Evolutionary conservation across 2,329 filamentous ascomycete genomes (phyloP).

Genomic region (Phialocephala sp.): DNA sequence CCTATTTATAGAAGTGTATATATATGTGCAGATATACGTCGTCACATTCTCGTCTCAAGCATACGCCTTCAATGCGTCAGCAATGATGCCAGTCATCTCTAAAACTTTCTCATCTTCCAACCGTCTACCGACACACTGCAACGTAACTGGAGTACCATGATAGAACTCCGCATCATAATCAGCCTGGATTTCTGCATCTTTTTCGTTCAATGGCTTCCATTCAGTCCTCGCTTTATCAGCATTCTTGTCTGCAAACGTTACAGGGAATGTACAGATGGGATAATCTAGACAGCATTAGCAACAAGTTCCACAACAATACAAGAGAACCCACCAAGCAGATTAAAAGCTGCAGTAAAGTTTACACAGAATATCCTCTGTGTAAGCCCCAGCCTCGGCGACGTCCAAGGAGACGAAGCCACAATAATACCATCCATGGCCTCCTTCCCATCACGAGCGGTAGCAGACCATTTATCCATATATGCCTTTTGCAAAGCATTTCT

Average conservation of each 20-base stretch:
- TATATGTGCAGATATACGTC: background rate
- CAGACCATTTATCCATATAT: conserved; percentile 46
- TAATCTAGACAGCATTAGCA: conserved; percentile 38
- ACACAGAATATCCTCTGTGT: conserved; percentile 40
- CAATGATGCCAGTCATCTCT: conserved; percentile 46
- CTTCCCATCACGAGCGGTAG: conserved; percentile 41
- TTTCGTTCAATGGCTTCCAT: conserved; percentile 39
- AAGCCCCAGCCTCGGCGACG: conserved; percentile 43
- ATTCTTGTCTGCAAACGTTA: conserved; percentile 49
- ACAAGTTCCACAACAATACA: background rate
- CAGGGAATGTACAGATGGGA: conserved; percentile 48
- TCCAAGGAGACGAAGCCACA: conserved; percentile 43
- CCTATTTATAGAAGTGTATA: background rate
- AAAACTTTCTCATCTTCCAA: conserved; percentile 44
- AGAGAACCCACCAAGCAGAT: conserved; percentile 38
- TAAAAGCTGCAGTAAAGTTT: conserved; percentile 41
- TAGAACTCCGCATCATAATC: conserved; percentile 43
- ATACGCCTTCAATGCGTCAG: conserved; percentile 41
- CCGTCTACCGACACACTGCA: conserved; percentile 41
- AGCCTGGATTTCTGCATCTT: conserved; percentile 37
- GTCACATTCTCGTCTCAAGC: background rate
- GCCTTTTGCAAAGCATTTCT: conserved; percentile 45
- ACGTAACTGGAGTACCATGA: conserved; percentile 39
- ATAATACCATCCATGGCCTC: conserved; percentile 45
- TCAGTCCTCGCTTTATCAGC: conserved; percentile 41